These are phyloP conservation scores for Pontederia paniculata DNA, from an alignment of 176 grass and related monocot genomes.

Conservation along the genomic window DNA sequence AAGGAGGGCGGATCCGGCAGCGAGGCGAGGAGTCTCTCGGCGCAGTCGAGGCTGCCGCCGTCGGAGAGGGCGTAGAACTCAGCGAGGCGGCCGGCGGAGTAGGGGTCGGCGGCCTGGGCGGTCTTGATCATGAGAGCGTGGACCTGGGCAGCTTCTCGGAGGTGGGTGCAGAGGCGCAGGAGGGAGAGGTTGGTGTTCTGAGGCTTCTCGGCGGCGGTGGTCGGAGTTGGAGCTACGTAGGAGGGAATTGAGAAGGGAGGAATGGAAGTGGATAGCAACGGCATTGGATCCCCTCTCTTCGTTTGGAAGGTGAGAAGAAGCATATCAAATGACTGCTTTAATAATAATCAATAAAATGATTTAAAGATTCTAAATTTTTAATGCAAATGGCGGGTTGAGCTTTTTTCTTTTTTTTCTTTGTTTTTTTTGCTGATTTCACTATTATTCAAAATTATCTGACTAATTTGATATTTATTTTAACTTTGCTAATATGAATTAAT, in stretches of 20 bases:
- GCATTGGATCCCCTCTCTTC: slow-evolving; percentile 10
- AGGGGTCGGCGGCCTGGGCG: slow-evolving; percentile 10
- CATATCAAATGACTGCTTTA: too few species aligned
- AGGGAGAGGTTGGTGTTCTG: slow-evolving; percentile 13
- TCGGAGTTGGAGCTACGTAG: not conserved
- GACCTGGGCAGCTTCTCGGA: slow-evolving; percentile 18
- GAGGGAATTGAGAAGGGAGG: slow-evolving; percentile 12
- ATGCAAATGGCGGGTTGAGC: too few species aligned
- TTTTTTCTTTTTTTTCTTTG: too few species aligned
- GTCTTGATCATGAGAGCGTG: slow-evolving; percentile 10
- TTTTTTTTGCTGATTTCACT: too few species aligned
- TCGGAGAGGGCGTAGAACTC: slow-evolving; percentile 11
- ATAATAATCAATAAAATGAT: too few species aligned
- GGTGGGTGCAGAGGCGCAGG: slow-evolving; percentile 15
- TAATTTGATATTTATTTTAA: too few species aligned
- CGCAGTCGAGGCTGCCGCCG: slow-evolving; percentile 5
- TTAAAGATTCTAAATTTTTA: too few species aligned
- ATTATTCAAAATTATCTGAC: too few species aligned
- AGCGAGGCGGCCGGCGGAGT: slow-evolving; percentile 17
- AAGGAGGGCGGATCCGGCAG: slow-evolving; percentile 2
- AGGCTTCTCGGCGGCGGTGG: not conserved
- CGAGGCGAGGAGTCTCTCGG: slow-evolving; percentile 9
- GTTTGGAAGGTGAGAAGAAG: too few species aligned
- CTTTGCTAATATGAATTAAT: too few species aligned
- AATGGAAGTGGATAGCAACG: not conserved